These are phyloP conservation scores for Phytopythium delawarense DNA, from an alignment of 352 stramenopile genomes.

Conservation along the genomic window DNA sequence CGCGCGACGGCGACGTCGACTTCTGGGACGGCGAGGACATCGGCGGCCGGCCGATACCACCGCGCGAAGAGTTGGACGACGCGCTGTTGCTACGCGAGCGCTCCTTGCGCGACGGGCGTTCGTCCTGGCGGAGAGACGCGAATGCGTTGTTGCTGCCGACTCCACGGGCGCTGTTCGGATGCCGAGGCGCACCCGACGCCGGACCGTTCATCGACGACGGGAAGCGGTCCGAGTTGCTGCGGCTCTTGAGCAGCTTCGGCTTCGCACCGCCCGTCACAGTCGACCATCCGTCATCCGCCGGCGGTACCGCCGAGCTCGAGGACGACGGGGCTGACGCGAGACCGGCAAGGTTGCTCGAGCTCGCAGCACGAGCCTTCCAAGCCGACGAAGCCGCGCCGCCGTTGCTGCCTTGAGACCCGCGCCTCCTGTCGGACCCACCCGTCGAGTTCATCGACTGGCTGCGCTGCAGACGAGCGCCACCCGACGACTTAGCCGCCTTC, in stretches of 20 bases:
- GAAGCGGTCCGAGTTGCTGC: conserved; percentile 57
- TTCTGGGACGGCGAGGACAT: conserved; percentile 25
- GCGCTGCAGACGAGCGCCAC: conserved; percentile 42
- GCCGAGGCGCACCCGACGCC: conserved; percentile 21
- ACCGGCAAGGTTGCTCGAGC: conserved; percentile 4
- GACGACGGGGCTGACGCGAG: conserved; percentile 8
- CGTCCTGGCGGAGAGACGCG: conserved; percentile 29
- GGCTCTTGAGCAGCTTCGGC: conserved; percentile 60
- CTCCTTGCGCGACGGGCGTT: conserved; percentile 32
- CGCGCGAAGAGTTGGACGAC: conserved; percentile 27
- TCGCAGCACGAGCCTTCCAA: conserved; percentile 52
- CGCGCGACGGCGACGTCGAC: conserved; percentile 11
- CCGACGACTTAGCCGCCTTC: conserved; percentile 25
- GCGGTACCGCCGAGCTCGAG: conserved; percentile 13
- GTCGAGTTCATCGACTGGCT: conserved; percentile 58
- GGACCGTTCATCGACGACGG: conserved; percentile 6
- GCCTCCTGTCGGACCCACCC: conserved; percentile 29
- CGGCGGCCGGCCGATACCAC: conserved; percentile 28
- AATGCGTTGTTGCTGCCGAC: conserved; percentile 37
- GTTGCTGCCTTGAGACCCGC: conserved; percentile 23
- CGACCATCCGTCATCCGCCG: conserved; percentile 71
- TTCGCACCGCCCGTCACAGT: conserved; percentile 45
- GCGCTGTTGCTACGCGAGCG: conserved; percentile 50
- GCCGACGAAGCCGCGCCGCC: conserved; percentile 44
- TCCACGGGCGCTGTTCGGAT: conserved; percentile 25